phyloP scores from a whole-genome alignment of 1,284 basidiomycete species.

The Trichosporon faecale region DNA sequence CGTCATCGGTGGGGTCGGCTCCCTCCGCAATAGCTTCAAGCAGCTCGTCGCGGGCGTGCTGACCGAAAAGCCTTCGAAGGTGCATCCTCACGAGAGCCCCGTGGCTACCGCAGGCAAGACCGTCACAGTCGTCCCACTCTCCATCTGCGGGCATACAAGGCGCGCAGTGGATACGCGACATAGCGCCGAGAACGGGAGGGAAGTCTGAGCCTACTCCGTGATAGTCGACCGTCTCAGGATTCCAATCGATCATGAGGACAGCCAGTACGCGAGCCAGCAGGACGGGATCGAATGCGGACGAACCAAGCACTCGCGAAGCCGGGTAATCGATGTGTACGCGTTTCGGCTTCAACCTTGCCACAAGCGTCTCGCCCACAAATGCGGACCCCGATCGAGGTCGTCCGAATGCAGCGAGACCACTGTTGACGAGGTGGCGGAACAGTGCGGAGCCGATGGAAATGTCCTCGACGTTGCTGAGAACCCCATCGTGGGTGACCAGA shows the following conservation, averaged over 20 bases:
- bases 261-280: slow-evolving; percentile 22
- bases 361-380: slow-evolving; percentile 24
- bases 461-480: slow-evolving; percentile 13
- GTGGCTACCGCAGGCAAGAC: slow-evolving; percentile 12
- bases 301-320: background rate
- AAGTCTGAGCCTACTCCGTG: slow-evolving; percentile 17
- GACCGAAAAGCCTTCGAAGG: slow-evolving; percentile 17
- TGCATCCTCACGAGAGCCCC: slow-evolving; percentile 21
- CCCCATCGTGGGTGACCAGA: slow-evolving; percentile 12
- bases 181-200: slow-evolving; percentile 18
- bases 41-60: slow-evolving; percentile 17
- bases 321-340: slow-evolving; percentile 19
- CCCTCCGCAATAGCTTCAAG: slow-evolving; percentile 23
- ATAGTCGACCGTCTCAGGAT: slow-evolving; percentile 18
- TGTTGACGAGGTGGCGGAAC: slow-evolving; percentile 25
- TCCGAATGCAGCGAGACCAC: slow-evolving; percentile 20
- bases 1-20: slow-evolving; percentile 26
- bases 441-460: slow-evolving; percentile 18
- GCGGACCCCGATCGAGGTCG: slow-evolving; percentile 20
- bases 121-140: slow-evolving; percentile 3
- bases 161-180: slow-evolving; percentile 17
- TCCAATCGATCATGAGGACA: slow-evolving; percentile 23
- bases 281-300: slow-evolving; percentile 22
- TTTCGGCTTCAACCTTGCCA: slow-evolving; percentile 18
- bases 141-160: slow-evolving; percentile 12